Percentiles rank a stretch among this genome's conserved stretches.
These are phyloP conservation scores for Colletotrichum sp. DNA, from an alignment of 2,329 filamentous ascomycete genomes.

Conservation along the genomic window DNA sequence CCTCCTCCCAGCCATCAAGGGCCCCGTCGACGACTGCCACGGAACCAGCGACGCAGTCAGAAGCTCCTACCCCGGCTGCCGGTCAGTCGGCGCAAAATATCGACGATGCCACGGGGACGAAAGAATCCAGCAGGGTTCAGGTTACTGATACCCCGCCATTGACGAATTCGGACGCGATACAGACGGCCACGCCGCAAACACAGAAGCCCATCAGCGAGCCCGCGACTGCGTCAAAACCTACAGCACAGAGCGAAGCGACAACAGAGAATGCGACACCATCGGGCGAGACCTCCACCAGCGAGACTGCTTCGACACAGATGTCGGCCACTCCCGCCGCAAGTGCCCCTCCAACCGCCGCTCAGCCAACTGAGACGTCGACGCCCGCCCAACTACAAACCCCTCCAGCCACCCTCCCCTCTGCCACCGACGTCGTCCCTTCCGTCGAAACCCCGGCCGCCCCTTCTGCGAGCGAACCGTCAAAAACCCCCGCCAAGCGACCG, in stretches of 20 bases:
- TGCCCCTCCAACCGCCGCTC: background rate
- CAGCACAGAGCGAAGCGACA: background rate
- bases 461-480: background rate
- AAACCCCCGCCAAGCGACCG: conserved; percentile 3
- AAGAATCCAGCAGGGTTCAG: background rate
- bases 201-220: background rate
- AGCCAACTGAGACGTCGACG: background rate
- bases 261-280: background rate
- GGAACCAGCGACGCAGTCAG: background rate
- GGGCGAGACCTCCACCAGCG: background rate
- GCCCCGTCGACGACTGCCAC: conserved; percentile 15
- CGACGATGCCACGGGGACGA: background rate
- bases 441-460: background rate
- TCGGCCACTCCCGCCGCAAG: background rate
- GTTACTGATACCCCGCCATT: conserved; percentile 13
- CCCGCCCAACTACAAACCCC: conserved; percentile 9
- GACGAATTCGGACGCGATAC: background rate
- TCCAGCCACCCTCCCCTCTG: background rate
- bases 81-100: background rate
- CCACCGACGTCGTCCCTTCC: background rate
- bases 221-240: background rate
- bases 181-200: background rate
- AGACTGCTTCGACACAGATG: background rate
- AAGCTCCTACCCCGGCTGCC: background rate
- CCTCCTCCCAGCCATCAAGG: conserved; percentile 37